These are phyloP conservation scores for Ascochyta viciae-villosae DNA, from an alignment of 2,329 filamentous ascomycete species.

Conservation along the genomic window DNA sequence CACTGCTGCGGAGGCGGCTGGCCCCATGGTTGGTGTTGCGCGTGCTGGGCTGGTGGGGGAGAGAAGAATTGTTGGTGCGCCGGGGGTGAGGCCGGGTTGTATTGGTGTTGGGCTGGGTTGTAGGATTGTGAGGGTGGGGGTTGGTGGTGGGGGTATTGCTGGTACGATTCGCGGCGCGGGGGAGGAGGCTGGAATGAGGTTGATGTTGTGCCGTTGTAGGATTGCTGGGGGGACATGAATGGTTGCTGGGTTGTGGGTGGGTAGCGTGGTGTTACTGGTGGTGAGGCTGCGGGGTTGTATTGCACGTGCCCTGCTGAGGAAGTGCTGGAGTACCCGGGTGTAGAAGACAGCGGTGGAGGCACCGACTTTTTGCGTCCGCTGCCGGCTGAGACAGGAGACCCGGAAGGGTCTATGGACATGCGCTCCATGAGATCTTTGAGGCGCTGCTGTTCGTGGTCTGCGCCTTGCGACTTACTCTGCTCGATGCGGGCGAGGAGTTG, in stretches of 20 bases:
- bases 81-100: constrained; percentile 58
- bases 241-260: constrained; percentile 43
- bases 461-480: constrained; percentile 72
- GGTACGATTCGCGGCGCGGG: constrained; percentile 45
- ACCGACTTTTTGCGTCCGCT: constrained; percentile 44
- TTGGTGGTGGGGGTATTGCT: constrained; percentile 30
- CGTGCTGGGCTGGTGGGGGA: constrained; percentile 52
- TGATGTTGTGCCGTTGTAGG: constrained; percentile 31
- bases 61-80: constrained; percentile 65
- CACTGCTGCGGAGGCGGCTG: constrained; percentile 59
- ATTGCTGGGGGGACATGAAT: constrained; percentile 45
- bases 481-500: constrained; percentile 90
- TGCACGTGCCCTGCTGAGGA: constrained; percentile 47
- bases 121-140: constrained; percentile 46
- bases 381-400: constrained; percentile 42
- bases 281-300: constrained; percentile 59
- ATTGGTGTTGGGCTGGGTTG: constrained; percentile 54
- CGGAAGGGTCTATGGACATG: constrained; percentile 77
- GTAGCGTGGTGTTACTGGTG: constrained; percentile 56
- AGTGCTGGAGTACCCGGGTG: constrained; percentile 45
- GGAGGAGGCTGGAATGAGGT: constrained; percentile 39
- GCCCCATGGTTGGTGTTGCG: constrained; percentile 62
- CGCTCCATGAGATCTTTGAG: constrained; percentile 91
- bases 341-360: constrained; percentile 50
- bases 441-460: constrained; percentile 85